These are phyloP conservation scores for Scopulariopsis brevicaulis DNA, from an alignment of 2,329 filamentous ascomycete genomes.

Conservation along the genomic window DNA sequence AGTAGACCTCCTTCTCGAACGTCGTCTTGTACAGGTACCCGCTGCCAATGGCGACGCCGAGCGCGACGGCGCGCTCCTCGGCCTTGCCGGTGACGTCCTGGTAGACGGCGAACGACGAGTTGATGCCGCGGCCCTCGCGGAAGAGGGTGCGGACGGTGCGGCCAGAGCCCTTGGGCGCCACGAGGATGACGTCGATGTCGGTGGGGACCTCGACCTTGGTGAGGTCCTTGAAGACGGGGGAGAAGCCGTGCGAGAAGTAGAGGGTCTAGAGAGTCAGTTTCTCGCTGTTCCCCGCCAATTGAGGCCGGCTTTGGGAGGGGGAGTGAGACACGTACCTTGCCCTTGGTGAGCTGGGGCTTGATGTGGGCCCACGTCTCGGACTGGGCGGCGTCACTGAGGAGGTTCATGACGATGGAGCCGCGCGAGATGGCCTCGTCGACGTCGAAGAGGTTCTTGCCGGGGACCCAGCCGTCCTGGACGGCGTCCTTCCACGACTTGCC, in stretches of 20 bases:
- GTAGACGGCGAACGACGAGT: constrained; percentile 96
- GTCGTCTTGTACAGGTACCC: constrained; percentile 99
- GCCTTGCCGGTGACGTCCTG: constrained; percentile 98
- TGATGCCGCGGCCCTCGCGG: constrained; percentile 98
- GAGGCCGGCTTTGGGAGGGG: neutral
- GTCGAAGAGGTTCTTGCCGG: constrained; percentile 98
- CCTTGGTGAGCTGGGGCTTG: constrained; percentile 97
- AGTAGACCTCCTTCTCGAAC: constrained; percentile 99
- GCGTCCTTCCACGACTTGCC: constrained; percentile 98
- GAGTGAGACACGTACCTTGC: constrained; percentile 59
- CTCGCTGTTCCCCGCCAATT: neutral
- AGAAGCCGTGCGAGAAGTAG: constrained; percentile 99
- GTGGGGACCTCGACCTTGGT: constrained; percentile 96
- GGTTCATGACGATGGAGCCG: constrained; percentile 97
- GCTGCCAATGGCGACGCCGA: constrained; percentile 92
- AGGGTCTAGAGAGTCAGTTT: constrained; percentile 54
- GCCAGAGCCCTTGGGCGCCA: constrained; percentile 97
- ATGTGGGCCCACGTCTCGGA: constrained; percentile 97
- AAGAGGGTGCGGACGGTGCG: constrained; percentile 97
- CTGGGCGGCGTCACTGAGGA: constrained; percentile 95
- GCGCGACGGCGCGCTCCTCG: constrained; percentile 92
- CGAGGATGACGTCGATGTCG: constrained; percentile 98
- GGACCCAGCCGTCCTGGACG: constrained; percentile 91
- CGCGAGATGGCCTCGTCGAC: constrained; percentile 90
- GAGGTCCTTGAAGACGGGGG: constrained; percentile 97